Conservation (phyloP, 345 rosid genomes). For the Populus alba region DNA sequence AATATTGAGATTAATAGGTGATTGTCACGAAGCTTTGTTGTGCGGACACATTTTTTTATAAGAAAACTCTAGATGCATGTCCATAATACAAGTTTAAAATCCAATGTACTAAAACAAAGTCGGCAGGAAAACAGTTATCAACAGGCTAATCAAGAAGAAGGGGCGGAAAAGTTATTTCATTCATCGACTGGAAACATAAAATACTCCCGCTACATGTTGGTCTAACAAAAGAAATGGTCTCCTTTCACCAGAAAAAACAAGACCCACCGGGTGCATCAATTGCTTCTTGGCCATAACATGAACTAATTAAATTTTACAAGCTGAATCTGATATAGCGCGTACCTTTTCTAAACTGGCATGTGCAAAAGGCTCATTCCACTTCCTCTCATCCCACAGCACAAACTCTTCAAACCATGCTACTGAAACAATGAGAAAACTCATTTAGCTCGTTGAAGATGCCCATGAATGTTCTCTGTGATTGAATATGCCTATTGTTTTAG, state of each 20-base stretch:
- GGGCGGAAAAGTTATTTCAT: neutral
- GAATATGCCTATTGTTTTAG: neutral
- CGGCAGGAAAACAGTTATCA: neutral
- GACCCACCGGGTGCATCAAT: neutral
- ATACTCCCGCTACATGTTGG: neutral
- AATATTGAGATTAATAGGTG: too few species aligned
- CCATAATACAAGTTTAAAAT: too few species aligned
- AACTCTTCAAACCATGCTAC: neutral
- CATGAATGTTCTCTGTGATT: too few species aligned
- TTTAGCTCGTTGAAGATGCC: neutral
- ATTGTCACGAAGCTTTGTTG: too few species aligned
- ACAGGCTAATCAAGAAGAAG: neutral
- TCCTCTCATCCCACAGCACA: neutral
- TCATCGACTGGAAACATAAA: neutral
- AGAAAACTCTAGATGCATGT: too few species aligned
- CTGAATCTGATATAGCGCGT: neutral
- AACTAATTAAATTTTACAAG: neutral
- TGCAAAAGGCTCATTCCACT: neutral
- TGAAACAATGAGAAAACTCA: neutral
- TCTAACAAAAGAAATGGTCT: neutral
- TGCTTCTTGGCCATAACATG: neutral
- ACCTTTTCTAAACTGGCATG: constrained; percentile 4
- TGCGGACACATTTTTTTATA: too few species aligned
- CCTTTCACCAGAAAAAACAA: neutral
- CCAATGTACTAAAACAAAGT: neutral